A percentile compares a stretch with the other conserved stretches of the same genome.
phyloP scores from a whole-genome alignment of 225 moss, liverwort and hornwort genomes.

The Pseudoscleropodium purum region DNA sequence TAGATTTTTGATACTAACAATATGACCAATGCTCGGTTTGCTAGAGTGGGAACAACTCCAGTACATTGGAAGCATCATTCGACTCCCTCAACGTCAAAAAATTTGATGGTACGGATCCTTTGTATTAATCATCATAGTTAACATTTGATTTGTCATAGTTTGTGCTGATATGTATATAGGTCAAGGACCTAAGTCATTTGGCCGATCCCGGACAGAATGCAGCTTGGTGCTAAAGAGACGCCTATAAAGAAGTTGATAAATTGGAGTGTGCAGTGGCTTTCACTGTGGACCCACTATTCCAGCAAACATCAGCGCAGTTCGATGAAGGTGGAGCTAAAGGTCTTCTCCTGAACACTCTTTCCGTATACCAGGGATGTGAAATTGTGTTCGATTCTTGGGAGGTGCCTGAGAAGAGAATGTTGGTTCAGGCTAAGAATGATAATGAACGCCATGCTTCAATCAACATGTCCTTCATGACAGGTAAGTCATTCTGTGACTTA shows the following conservation, averaged over 20 bases:
- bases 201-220: not conserved
- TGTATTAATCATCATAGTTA: not conserved
- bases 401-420: slow-evolving; percentile 79
- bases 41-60: slow-evolving; percentile 32
- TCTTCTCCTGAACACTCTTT: slow-evolving; percentile 70
- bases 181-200: not conserved
- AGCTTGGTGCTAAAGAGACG: not conserved
- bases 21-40: not conserved
- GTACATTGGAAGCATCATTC: slow-evolving; percentile 63
- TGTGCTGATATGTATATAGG: not conserved
- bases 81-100: slow-evolving; percentile 81
- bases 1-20: not conserved
- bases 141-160: not conserved
- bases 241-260: not conserved
- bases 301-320: slow-evolving; percentile 93
- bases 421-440: slow-evolving; percentile 33
- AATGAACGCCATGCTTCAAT: slow-evolving; percentile 35
- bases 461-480: slow-evolving; percentile 69
- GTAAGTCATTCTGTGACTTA: slow-evolving; percentile 23
- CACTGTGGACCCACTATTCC: slow-evolving; percentile 88
- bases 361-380: slow-evolving; percentile 82
- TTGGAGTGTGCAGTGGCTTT: slow-evolving; percentile 75
- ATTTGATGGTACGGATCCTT: slow-evolving; percentile 54
- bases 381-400: slow-evolving; percentile 89
- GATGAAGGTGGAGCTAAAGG: slow-evolving; percentile 96